Evolutionary conservation across 83 land plant species (phyloP).

Genomic region (Picea abies): DNA sequence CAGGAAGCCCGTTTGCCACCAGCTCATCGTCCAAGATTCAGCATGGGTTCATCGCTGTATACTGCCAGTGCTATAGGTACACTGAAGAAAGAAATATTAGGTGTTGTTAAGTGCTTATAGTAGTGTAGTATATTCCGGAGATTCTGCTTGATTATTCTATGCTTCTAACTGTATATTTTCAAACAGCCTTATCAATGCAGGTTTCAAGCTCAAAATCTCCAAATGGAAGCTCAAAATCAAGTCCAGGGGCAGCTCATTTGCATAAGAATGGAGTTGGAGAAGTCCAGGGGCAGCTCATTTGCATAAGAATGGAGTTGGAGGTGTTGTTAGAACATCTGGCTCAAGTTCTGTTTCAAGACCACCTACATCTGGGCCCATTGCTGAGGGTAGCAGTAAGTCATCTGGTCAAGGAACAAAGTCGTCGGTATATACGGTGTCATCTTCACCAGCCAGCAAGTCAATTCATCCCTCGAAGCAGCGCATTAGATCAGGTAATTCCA

Average conservation of each 20-base stretch:
- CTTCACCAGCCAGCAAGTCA: conserved; percentile 18
- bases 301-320: no score
- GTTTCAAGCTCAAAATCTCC: neutral
- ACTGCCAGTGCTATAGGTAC: conserved; percentile 12
- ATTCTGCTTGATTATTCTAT: neutral
- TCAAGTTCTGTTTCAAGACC: conserved; percentile 16
- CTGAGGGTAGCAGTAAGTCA: conserved; percentile 17
- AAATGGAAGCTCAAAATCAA: conserved; percentile 12
- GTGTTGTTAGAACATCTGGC: conserved; percentile 27
- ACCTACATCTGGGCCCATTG: conserved; percentile 9
- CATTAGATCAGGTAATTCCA: neutral
- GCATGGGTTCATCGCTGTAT: neutral
- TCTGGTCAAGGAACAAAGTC: conserved; percentile 20
- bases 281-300: no score
- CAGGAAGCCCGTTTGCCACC: conserved; percentile 3
- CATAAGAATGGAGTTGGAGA: conserved; percentile 19
- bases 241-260: conserved; percentile 3
- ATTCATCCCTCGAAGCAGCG: conserved; percentile 24
- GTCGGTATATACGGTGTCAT: conserved; percentile 3
- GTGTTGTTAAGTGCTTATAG: neutral
- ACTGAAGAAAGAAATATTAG: neutral
- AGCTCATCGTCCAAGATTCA: conserved; percentile 6
- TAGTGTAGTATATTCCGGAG: neutral
- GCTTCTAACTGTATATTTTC: conserved; percentile 9
- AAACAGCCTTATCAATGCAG: conserved; percentile 5